These are phyloP conservation scores for Arthrobotrys musiformis DNA, from an alignment of 2,329 filamentous ascomycete genomes.

Conservation along the genomic window DNA sequence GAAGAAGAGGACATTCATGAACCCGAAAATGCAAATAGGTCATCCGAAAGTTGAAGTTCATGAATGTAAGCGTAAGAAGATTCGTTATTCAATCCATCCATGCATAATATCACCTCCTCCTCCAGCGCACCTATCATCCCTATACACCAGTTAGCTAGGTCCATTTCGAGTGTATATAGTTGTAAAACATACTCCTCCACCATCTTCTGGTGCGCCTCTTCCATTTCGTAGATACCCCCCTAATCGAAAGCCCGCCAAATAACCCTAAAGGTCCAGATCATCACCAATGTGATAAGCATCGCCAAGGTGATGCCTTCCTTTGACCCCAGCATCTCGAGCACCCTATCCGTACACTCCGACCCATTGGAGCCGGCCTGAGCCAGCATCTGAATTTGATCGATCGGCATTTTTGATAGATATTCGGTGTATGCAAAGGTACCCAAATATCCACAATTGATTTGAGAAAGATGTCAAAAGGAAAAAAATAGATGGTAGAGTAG, in stretches of 20 bases:
- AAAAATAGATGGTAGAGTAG: neutral
- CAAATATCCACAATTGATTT: neutral
- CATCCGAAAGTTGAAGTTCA: neutral
- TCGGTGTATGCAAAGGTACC: neutral
- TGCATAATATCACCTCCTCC: neutral
- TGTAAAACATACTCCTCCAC: neutral
- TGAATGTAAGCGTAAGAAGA: neutral
- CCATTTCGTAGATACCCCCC: neutral
- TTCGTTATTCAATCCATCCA: slow-evolving; percentile 15
- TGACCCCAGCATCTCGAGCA: slow-evolving; percentile 33
- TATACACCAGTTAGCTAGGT: neutral
- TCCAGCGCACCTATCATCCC: neutral
- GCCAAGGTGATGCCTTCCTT: slow-evolving; percentile 42
- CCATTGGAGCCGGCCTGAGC: slow-evolving; percentile 9
- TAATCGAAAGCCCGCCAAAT: slow-evolving; percentile 38
- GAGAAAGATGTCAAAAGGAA: neutral
- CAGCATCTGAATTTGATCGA: slow-evolving; percentile 37
- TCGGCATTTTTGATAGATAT: slow-evolving; percentile 29
- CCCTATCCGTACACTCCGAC: slow-evolving; percentile 16
- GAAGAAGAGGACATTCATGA: neutral
- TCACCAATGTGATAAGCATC: slow-evolving; percentile 24
- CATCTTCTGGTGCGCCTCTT: neutral
- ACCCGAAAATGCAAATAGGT: neutral
- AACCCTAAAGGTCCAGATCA: slow-evolving; percentile 44
- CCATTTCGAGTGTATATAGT: too few relatives aligned